A percentile compares a stretch with the other conserved stretches of the same genome.
phyloP scores from a whole-genome alignment of 495 filamentous ascomycete genomes.

The Lineolata rhizophorae region DNA sequence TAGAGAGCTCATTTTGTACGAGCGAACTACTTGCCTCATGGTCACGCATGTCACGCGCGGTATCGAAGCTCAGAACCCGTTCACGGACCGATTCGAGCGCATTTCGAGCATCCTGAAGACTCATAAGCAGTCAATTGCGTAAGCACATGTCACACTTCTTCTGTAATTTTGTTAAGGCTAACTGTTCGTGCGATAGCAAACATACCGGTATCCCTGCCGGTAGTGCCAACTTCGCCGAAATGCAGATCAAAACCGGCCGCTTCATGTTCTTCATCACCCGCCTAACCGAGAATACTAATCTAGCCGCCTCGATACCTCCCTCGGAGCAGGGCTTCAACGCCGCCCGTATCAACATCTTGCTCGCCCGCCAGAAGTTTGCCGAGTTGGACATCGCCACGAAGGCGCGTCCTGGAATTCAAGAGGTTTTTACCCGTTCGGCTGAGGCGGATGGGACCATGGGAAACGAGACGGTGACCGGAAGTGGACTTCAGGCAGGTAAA shows the following conservation, averaged over 20 bases:
- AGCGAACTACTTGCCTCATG: constrained; percentile 85
- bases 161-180: too few species aligned
- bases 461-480: too few species aligned
- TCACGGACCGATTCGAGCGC: constrained; percentile 78
- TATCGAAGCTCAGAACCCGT: constrained; percentile 58
- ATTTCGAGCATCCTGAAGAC: constrained; percentile 93
- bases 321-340: constrained; percentile 75
- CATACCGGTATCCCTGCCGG: constrained; percentile 18
- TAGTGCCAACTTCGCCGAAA: constrained; percentile 35
- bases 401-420: too few species aligned
- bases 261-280: constrained; percentile 87
- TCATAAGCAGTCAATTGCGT: constrained; percentile 67
- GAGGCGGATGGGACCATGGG: too few species aligned
- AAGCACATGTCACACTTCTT: constrained; percentile 10
- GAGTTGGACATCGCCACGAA: constrained; percentile 18
- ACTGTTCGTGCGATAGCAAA: constrained; percentile 8
- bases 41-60: constrained; percentile 65
- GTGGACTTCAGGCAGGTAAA: too few species aligned
- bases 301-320: constrained; percentile 73
- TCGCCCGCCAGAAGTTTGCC: constrained; percentile 61
- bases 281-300: constrained; percentile 90
- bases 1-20: constrained; percentile 86
- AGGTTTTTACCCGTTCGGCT: too few species aligned
- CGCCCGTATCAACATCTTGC: constrained; percentile 68
- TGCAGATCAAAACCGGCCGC: constrained; percentile 42